Percentiles rank a stretch among this genome's conserved stretches.
Conservation (phyloP, 164 flowering plant species). For the Nelumbo lutea region DNA sequence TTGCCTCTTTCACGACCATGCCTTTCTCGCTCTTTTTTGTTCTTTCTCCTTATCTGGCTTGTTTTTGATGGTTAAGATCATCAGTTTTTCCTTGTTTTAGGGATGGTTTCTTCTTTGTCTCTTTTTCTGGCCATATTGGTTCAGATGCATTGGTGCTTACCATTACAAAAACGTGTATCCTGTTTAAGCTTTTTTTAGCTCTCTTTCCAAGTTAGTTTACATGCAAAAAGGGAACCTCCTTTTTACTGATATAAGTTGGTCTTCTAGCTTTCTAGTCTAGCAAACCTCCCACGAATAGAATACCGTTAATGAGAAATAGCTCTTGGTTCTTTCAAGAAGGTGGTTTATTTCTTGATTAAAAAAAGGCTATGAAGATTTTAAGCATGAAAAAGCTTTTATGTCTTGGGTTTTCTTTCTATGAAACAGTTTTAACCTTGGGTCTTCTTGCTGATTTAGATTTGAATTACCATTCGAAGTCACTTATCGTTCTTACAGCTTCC, state of each 20-base stretch:
- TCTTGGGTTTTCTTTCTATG: neutral
- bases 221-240: neutral
- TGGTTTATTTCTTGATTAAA: slow-evolving; percentile 2
- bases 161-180: neutral
- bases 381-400: no score
- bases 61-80: neutral
- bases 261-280: neutral
- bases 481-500: neutral
- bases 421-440: neutral
- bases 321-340: neutral
- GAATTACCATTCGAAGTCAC: neutral
- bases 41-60: neutral
- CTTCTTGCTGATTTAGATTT: neutral
- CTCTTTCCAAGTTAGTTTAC: slow-evolving; percentile 5
- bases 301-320: neutral
- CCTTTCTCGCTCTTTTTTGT: no score
- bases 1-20: neutral
- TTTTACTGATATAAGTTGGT: neutral
- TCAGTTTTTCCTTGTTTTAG: neutral
- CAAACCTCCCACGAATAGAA: neutral
- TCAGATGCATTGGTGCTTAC: neutral
- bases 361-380: neutral
- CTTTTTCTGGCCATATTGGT: neutral
- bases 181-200: slow-evolving; percentile 4
- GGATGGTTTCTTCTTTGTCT: neutral